Conservation (phyloP, 208 protist species). For the Novymonas esmeraldas region DNA sequence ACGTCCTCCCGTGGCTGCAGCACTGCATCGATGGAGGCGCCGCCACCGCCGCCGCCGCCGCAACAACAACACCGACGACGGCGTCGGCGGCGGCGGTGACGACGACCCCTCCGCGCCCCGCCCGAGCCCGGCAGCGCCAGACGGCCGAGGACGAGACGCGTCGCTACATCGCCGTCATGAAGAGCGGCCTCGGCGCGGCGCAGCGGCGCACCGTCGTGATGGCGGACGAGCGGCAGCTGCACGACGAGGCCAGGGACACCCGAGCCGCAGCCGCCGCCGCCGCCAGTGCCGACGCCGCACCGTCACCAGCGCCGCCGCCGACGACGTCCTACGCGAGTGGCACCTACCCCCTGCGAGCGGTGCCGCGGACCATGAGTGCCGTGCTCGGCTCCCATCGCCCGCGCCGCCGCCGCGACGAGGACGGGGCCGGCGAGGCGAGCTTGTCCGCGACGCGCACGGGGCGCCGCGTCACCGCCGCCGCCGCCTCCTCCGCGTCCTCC, state of each 20-base stretch:
- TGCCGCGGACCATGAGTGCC: conserved; percentile 16
- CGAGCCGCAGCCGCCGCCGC: not conserved
- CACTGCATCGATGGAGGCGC: not conserved
- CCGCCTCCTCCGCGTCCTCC: not conserved
- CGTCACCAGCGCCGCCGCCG: too few species aligned
- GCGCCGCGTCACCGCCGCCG: not conserved
- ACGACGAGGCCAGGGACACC: not conserved
- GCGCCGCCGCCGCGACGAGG: not conserved
- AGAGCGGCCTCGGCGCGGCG: not conserved
- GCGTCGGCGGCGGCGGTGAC: not conserved
- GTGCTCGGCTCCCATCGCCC: conserved; percentile 1
- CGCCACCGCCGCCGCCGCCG: not conserved
- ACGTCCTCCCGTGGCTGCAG: conserved; percentile 8
- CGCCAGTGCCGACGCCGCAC: too few species aligned
- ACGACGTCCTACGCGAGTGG: conserved; percentile 26
- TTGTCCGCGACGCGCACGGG: not conserved
- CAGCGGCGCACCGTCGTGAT: not conserved
- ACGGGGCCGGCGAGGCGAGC: not conserved
- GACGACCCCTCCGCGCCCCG: too few species aligned
- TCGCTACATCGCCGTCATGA: conserved; percentile 6
- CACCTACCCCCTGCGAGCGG: conserved; percentile 24
- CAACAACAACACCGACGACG: not conserved
- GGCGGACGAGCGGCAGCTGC: not conserved
- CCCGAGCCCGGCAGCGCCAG: too few species aligned
- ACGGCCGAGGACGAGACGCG: not conserved